Percentiles rank a stretch among this genome's conserved stretches.
Conservation (phyloP, 2,329 filamentous ascomycete genomes). For the Bimuria novae-zelandiae region DNA sequence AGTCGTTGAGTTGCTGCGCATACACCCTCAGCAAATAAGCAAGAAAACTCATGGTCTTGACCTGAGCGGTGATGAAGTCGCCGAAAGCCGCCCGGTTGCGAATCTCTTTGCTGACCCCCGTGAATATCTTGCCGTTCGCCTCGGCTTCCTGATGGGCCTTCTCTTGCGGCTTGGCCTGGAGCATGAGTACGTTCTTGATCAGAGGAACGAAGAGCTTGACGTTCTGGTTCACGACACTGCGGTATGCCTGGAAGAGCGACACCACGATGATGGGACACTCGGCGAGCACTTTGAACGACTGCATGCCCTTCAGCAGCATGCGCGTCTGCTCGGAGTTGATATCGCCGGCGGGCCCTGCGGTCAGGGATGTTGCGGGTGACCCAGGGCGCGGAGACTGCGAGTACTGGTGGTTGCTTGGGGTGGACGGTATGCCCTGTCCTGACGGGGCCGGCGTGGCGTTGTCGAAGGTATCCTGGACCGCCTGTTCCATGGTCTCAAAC, state of each 20-base stretch:
- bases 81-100: constrained; percentile 93
- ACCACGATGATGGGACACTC: constrained; percentile 99
- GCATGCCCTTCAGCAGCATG: constrained; percentile 88
- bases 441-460: constrained; percentile 63
- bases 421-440: constrained; percentile 64
- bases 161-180: constrained; percentile 92
- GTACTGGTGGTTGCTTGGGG: constrained; percentile 64
- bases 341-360: constrained; percentile 71
- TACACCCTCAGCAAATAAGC: constrained; percentile 91
- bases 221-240: constrained; percentile 76
- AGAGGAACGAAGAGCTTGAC: constrained; percentile 91
- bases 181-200: constrained; percentile 85
- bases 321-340: constrained; percentile 84
- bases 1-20: constrained; percentile 83
- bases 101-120: constrained; percentile 89
- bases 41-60: constrained; percentile 98
- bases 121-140: constrained; percentile 80
- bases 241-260: constrained; percentile 94
- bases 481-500: constrained; percentile 91
- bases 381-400: constrained; percentile 89
- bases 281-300: constrained; percentile 97
- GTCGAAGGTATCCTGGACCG: constrained; percentile 94
- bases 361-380: constrained; percentile 83
- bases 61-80: constrained; percentile 96
- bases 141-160: constrained; percentile 87